Conservation (phyloP, 2,329 filamentous ascomycete genomes). For the Phaeosphaeria sp. region DNA sequence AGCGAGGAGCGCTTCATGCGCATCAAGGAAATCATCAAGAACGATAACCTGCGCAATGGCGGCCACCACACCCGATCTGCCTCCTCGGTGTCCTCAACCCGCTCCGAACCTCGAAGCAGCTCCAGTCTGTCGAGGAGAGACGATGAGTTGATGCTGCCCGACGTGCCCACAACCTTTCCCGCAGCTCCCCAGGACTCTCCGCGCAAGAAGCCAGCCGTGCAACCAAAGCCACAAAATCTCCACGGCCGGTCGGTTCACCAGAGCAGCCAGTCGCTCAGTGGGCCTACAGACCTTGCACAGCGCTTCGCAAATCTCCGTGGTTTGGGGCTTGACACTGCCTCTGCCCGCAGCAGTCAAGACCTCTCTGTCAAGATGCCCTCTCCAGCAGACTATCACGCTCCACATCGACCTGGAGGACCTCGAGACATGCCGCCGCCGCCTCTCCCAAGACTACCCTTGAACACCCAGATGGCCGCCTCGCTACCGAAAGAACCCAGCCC, state of each 20-base stretch:
- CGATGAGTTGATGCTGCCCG: slow-evolving; percentile 46
- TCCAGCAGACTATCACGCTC: slow-evolving; percentile 45
- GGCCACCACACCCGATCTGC: slow-evolving; percentile 45
- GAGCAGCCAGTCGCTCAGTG: slow-evolving; percentile 30
- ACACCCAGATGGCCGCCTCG: slow-evolving; percentile 59
- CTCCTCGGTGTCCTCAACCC: slow-evolving; percentile 17
- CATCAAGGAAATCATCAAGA: slow-evolving; percentile 59
- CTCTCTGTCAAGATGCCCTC: slow-evolving; percentile 51
- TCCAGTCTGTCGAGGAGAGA: slow-evolving; percentile 15
- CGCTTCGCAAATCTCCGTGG: slow-evolving; percentile 47
- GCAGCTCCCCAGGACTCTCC: slow-evolving; percentile 25
- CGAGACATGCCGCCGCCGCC: slow-evolving; percentile 61
- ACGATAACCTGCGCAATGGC: slow-evolving; percentile 64
- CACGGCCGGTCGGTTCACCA: slow-evolving; percentile 65
- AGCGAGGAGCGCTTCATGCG: slow-evolving; percentile 53
- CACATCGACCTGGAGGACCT: slow-evolving; percentile 53
- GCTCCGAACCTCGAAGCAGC: slow-evolving; percentile 26
- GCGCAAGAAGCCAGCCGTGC: slow-evolving; percentile 52
- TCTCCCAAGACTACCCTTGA: slow-evolving; percentile 57
- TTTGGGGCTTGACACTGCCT: slow-evolving; percentile 29
- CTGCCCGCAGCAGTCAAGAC: slow-evolving; percentile 31
- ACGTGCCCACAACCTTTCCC: slow-evolving; percentile 31
- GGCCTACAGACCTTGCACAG: slow-evolving; percentile 41
- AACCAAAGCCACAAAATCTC: slow-evolving; percentile 72
- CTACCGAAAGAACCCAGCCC: slow-evolving; percentile 76